Evolutionary conservation across 371 early-diverging fungal genomes (phyloP), one percentile per base, ranked within the genome.

Genomic region (Mucor irregularis): DNA sequence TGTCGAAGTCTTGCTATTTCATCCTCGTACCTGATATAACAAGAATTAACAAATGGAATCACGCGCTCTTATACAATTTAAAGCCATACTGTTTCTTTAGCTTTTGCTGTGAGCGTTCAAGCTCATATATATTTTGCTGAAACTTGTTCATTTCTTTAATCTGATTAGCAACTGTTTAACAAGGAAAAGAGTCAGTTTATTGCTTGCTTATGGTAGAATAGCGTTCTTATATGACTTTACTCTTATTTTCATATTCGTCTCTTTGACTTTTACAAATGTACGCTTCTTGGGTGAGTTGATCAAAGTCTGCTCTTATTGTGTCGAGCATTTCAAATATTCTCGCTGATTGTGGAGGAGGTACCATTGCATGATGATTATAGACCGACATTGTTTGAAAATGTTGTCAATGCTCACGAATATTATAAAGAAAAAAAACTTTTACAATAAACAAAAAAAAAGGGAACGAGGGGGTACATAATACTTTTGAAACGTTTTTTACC

Each of bases 201-300:
- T 13, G 22, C 35, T 34, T 14, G 45, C 58, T 49, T 55, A 44
- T 39, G 39, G 29, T 35, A 14, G 35, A n/a, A n/a, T 14, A n/a
- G n/a, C n/a, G 19, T 39, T 40, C n/a, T 33, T 10, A 19, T 9
- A 34, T 13, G 30, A 34, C 16, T 45, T 71, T 82, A 91, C 92
- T 79, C 66, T 90, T 88, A 61, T 90, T 88, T 66, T 93, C 95
- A 61, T 84, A 84, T 55, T 95, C 95, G 57, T 93, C 93, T 46
- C 91, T 72, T 68, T 92, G 91, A 40, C 78, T 74, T 69, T 87
- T 87, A 68, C 70, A 84, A 21, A 81, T 68, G 45, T 80, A 70
- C 6, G 82, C 79, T 55, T 95, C 95, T 67, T 92, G 88, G 34
- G 79, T 78, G 29, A 90, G 64, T 53, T 64, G 78, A 54, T 93